Conservation (phyloP, 345 rosid species). For the Passiflora organensis region DNA sequence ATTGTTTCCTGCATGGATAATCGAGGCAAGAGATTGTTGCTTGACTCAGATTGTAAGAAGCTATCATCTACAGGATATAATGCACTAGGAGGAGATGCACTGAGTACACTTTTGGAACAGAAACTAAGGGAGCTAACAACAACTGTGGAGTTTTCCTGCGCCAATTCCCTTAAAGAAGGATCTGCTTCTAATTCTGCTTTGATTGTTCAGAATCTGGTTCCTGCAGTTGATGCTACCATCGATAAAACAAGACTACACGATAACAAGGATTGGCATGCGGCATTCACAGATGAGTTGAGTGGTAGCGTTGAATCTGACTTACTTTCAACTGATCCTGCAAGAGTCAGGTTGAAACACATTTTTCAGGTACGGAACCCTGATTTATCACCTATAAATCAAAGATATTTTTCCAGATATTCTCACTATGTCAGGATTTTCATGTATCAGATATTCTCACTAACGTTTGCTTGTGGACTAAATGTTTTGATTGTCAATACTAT, state of each 20-base stretch:
- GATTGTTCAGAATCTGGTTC: conserved; percentile 21
- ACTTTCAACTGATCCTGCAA: conserved; percentile 23
- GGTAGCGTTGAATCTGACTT: conserved; percentile 21
- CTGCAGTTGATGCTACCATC: conserved; percentile 18
- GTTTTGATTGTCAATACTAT: too few relatives aligned
- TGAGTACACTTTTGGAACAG: conserved; percentile 77
- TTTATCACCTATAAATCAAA: background rate
- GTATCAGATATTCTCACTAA: background rate
- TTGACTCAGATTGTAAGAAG: conserved; percentile 39
- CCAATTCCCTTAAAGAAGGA: conserved; percentile 31
- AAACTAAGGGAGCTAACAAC: conserved; percentile 69
- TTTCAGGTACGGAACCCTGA: conserved; percentile 40
- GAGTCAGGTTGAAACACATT: conserved; percentile 24
- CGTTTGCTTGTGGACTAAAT: too few relatives aligned
- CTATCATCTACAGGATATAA: conserved; percentile 50
- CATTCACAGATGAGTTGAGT: conserved; percentile 14
- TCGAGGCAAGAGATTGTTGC: conserved; percentile 41
- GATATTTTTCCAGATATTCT: background rate
- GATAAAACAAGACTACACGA: conserved; percentile 11
- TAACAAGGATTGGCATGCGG: conserved; percentile 15
- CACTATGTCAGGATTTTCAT: background rate
- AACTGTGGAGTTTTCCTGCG: conserved; percentile 48
- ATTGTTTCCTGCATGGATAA: conserved; percentile 25
- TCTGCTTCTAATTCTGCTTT: conserved; percentile 30
- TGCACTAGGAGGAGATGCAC: conserved; percentile 73